Base-by-base conservation (phyloP, 768 basidiomycete species). In the Ramaria rubella region DNA sequence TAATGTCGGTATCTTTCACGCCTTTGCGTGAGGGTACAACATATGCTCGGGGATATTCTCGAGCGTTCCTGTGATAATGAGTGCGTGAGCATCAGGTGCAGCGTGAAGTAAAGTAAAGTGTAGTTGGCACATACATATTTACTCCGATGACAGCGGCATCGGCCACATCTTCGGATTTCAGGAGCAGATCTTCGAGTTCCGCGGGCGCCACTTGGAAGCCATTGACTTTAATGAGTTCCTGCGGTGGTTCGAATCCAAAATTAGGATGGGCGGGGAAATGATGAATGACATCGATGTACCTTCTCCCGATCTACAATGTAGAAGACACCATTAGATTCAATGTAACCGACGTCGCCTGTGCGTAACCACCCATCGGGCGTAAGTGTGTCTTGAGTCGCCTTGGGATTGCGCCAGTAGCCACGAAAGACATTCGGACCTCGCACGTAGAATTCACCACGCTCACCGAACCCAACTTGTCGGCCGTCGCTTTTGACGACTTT, bases 71-170 rank as follows among this genome's bases (percentile, higher is more conserved):
- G 31, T 3, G 45, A 7, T n/a, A n/a, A n/a, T n/a, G n/a, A 19
- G 8, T 40, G 14, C 23, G 31, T 56, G 26, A 34, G 43, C 17
- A 17, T 9, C 23, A 19, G 49, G 24, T 36, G 31, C 29, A 8
- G 21, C 12, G 4, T 54, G 11, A 40, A 52, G n/a, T 5, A 9
- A 5, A 27, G 27, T 12, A 17, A 1, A 12, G 4, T 34, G 21
- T 17, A 30, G 55, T 9, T 50, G 30, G 8, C 9, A 34, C 75
- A 4, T 75, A 75, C 59, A 76, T 79, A 4, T 83, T 75, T 1
- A 94, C 71, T 1, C 91, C 90, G 55, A 94, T 85, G 19, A 95
- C 92, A 9, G 84, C 91, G 1, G 77, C 79, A 63, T 96, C 93
- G 2, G 81, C 84, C 17, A 95, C 74, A 0, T 85, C 80, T 1